phyloP scores from a whole-genome alignment of 1,139 yeast genomes.

The Yamadazyma songkhlaensis region DNA sequence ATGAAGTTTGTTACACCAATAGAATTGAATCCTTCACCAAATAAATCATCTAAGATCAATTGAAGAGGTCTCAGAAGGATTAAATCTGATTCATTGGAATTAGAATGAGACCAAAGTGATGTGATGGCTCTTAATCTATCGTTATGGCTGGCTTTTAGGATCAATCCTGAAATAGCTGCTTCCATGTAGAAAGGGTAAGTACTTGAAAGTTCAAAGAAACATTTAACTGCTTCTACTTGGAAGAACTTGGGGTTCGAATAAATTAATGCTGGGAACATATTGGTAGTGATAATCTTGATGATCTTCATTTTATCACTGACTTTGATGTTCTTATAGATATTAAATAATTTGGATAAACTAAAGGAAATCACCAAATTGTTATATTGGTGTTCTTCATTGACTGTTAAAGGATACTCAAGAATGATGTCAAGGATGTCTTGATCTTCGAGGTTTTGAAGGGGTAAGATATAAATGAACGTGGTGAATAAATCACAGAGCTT shows the following conservation, averaged over 20 bases:
- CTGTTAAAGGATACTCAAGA: slow-evolving; percentile 17
- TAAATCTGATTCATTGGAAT: slow-evolving; percentile 38
- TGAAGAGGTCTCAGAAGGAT: slow-evolving; percentile 67
- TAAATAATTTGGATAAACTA: slow-evolving; percentile 47
- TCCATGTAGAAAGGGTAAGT: slow-evolving; percentile 46
- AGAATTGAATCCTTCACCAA: slow-evolving; percentile 38
- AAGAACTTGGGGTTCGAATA: slow-evolving; percentile 43
- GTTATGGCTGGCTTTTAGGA: slow-evolving; percentile 34
- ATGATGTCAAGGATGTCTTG: slow-evolving; percentile 29
- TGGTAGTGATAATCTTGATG: slow-evolving; percentile 26
- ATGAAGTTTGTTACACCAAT: slow-evolving; percentile 59
- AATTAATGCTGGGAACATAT: slow-evolving; percentile 47
- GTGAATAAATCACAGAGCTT: slow-evolving; percentile 41
- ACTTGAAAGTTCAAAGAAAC: slow-evolving; percentile 38
- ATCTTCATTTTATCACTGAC: slow-evolving; percentile 25
- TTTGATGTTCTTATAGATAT: slow-evolving; percentile 23
- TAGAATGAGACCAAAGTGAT: slow-evolving; percentile 60
- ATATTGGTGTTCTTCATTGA: slow-evolving; percentile 12
- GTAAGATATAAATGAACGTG: slow-evolving; percentile 25
- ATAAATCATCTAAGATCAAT: slow-evolving; percentile 61
- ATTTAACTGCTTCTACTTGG: slow-evolving; percentile 63
- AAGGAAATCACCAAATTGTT: slow-evolving; percentile 31
- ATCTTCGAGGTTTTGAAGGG: slow-evolving; percentile 10
- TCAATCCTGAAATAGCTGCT: slow-evolving; percentile 54
- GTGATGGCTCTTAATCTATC: slow-evolving; percentile 49